Evolutionary conservation across 768 basidiomycete genomes (phyloP), one percentile per base, ranked within the genome.

Genomic region (Auricularia sp.): DNA sequence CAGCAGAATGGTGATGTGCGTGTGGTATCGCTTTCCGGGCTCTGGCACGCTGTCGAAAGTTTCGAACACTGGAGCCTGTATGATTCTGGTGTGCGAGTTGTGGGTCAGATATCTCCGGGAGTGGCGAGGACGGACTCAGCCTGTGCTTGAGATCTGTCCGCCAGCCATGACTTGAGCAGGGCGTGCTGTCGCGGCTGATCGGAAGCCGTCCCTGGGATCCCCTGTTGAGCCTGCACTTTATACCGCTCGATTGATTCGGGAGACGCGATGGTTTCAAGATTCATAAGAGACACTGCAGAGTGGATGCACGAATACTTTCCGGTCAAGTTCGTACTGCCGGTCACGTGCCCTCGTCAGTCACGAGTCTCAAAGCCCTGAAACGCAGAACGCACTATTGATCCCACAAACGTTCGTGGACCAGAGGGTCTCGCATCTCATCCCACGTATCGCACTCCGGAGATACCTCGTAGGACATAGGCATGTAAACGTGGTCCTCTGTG

Each of bases 1-100:
- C 44, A 81, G 72, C 35, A 78, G 75, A 24, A 73, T 73, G 16
- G 73, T 65, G 10, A 71, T 73, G 65, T 77, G 69, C n/a, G 76
- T 74, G n/a, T 73, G 67, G 62, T 77, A 77, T 44, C 74, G 75
- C 2, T 72, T 73, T 63, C 76, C 75, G 7, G 70, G 66, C 44
- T 71, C 66, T 29, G 75, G 73, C 6, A 69, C 34, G 7, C 62
- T 61, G 34, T 70, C 71, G 42, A 67, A 34, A 16, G 67, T 70
- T n/a, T 67, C 51, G 24, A 34, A 63, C 3, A 24, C 37, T 2
- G 33, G n/a, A 34, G 62, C 33, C 44, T 39, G 63, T 33, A 18
- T 33, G 34, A 63, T 29, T 11, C 35, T 63, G 7, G n/a, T 7
- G 13, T 11, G 14, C 1, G 36, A n/a, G 1, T 34, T 16, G 36